Conservation (phyloP, 2,329 filamentous ascomycete genomes). For the Cadophora sp. region DNA sequence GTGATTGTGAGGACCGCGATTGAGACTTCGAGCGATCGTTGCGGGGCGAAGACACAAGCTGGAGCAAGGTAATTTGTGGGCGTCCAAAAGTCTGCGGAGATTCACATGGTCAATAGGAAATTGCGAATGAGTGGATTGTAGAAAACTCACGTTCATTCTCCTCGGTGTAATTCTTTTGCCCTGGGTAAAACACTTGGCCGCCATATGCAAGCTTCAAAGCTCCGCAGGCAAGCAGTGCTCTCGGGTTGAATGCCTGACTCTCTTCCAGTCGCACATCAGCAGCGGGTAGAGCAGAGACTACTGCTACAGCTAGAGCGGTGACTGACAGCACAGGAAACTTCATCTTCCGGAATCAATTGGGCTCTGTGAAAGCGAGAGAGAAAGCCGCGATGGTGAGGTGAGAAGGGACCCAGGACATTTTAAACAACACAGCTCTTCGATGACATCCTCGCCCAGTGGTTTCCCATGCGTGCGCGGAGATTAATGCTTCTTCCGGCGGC, state of each 20-base stretch:
- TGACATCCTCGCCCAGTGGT: too few species aligned
- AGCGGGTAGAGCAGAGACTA: neutral
- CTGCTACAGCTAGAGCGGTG: neutral
- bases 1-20: constrained; percentile 23
- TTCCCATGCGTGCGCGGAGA: neutral
- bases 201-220: constrained; percentile 13
- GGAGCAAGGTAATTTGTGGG: constrained; percentile 27
- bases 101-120: constrained; percentile 2
- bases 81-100: constrained; percentile 29
- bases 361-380: neutral
- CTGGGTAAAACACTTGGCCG: constrained; percentile 18
- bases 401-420: neutral
- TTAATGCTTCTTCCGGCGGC: neutral
- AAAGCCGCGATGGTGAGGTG: neutral
- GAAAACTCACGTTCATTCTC: constrained; percentile 26
- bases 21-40: constrained; percentile 22
- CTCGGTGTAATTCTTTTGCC: constrained; percentile 24
- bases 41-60: constrained; percentile 29
- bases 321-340: neutral
- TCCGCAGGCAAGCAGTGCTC: constrained; percentile 5
- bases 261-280: neutral
- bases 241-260: neutral
- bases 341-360: neutral
- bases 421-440: neutral
- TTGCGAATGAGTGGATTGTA: neutral